Base-by-base conservation (phyloP, 2,329 filamentous ascomycete genomes). In the Cytospora leucostoma region DNA sequence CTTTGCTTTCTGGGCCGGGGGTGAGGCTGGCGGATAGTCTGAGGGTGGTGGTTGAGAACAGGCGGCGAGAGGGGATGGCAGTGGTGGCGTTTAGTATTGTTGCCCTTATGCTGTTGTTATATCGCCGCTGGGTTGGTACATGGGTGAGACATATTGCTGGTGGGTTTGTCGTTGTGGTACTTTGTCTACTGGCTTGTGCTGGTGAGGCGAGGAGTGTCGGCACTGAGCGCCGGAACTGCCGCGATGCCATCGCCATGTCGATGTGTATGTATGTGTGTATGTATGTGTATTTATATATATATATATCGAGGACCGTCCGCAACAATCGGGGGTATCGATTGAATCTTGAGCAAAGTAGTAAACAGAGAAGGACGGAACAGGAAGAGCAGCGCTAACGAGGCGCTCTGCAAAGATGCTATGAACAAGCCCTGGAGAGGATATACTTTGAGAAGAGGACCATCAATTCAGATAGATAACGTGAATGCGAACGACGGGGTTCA, bases 161-260 rank as follows among this genome's bases (percentile, higher is more conserved):
- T 50, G 49, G 5, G 19, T 37, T 8, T 51, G 34, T 7, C 35
- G 40, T 27, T 27, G 27, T 27, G 27, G 27, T 27, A 3, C 27
- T 27, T 27, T 27, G 27, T 27, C 27, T 27, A 27, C 27, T 27
- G 27, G 27, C 27, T 27, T 27, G 17, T 34, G 32, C 51, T 34
- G 58, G 13, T 11, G 37, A 44, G n/a, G 51, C 47, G 56, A 63
- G 44, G 44, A 65, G 55, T 51, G 40, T 37, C 17, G 63, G 60
- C 60, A 65, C 52, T 7, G 60, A 56, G 35, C 63, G 63, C 60
- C 63, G 56, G 21, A 65, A 44, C 5, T 65, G 63, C 33, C 63
- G 40, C 17, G 63, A 53, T 47, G 59, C 50, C 35, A 56, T 62
- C 19, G 63, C 55, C 63, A 65, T 63, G 51, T 37, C 34, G 37